These are phyloP conservation scores for Leishmania amazonensis DNA, from an alignment of 208 protist genomes.

Conservation along the genomic window DNA sequence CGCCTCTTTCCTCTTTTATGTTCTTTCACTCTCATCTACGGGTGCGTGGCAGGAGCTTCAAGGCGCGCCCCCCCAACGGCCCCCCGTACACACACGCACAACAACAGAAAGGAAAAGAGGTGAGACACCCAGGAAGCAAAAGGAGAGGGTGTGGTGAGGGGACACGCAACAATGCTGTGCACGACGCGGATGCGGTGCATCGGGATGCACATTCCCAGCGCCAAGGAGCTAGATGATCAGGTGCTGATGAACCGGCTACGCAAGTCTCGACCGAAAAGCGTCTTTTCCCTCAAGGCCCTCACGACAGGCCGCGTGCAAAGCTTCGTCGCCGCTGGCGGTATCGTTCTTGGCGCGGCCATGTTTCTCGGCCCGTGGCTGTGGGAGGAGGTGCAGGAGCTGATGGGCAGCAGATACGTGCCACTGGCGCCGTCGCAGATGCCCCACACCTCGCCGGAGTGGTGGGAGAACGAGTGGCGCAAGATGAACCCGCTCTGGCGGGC, in stretches of 20 bases:
- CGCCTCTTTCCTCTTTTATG: not conserved
- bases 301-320: conserved; percentile 68
- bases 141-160: not conserved
- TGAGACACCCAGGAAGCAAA: not conserved
- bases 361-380: conserved; percentile 80
- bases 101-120: not conserved
- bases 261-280: conserved; percentile 21
- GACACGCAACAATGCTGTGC: conserved; percentile 18
- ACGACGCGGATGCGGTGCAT: conserved; percentile 3
- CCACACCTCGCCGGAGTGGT: conserved; percentile 77
- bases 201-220: conserved; percentile 17
- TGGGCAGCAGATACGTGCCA: conserved; percentile 69
- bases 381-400: conserved; percentile 73
- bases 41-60: not conserved
- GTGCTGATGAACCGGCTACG: conserved; percentile 60
- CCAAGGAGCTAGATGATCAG: conserved; percentile 51
- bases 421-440: conserved; percentile 68
- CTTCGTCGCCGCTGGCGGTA: conserved; percentile 63
- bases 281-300: conserved; percentile 50
- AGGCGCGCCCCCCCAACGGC: not conserved
- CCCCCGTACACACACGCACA: not conserved
- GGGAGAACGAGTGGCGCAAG: conserved; percentile 92
- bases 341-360: conserved; percentile 64
- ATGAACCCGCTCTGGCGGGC: conserved; percentile 79
- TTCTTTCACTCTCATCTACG: not conserved